Evolutionary conservation across 1,139 yeast species (phyloP).

Genomic region (Yamadazyma atmosphaerica): DNA sequence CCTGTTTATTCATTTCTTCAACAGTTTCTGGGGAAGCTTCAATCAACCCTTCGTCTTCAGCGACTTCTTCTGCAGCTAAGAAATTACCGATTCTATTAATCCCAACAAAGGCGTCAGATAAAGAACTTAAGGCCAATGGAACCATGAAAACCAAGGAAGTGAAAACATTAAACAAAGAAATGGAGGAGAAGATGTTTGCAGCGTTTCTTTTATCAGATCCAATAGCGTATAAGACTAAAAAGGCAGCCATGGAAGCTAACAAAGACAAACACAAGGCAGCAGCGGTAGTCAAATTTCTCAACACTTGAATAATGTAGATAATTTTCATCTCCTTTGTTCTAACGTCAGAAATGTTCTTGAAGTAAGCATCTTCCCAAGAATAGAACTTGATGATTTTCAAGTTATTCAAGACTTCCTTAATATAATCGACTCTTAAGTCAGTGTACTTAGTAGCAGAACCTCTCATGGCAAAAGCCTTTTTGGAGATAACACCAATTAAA

Average conservation of each 20-base stretch:
- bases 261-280: constrained; percentile 60
- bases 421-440: constrained; percentile 32
- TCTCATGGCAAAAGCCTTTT: constrained; percentile 27
- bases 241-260: constrained; percentile 70
- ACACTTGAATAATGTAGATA: constrained; percentile 48
- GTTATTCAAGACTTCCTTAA: constrained; percentile 37
- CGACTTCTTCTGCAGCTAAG: constrained; percentile 40
- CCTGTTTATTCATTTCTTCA: constrained; percentile 19
- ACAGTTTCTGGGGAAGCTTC: constrained; percentile 9
- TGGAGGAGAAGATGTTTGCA: constrained; percentile 75
- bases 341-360: constrained; percentile 43
- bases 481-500: constrained; percentile 23
- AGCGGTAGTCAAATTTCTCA: constrained; percentile 60
- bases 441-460: constrained; percentile 29
- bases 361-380: constrained; percentile 74
- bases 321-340: constrained; percentile 53
- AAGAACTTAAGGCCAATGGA: constrained; percentile 71
- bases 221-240: constrained; percentile 64
- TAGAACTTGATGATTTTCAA: constrained; percentile 39
- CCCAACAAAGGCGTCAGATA: constrained; percentile 70
- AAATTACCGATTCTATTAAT: constrained; percentile 58
- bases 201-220: constrained; percentile 45
- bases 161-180: constrained; percentile 69
- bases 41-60: constrained; percentile 20
- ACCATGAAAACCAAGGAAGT: constrained; percentile 56